Base-by-base conservation (phyloP, 1,284 basidiomycete species). In the Ustilago esculenta region DNA sequence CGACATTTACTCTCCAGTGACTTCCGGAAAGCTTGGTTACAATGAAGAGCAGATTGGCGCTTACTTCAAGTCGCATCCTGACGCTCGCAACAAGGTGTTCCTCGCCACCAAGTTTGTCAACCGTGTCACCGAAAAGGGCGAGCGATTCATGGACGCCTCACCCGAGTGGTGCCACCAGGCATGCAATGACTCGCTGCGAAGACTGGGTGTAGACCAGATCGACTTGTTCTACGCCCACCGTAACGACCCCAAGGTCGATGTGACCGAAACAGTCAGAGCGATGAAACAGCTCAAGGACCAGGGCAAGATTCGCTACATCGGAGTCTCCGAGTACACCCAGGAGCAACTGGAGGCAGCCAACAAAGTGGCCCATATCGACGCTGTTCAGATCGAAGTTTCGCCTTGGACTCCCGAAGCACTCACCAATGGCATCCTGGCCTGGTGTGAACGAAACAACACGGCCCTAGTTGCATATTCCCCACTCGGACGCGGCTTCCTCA, bases 221-320 rank as follows among this genome's bases (percentile, higher is more conserved):
- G 83, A 84, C 59, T 70, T 84, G 20, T 84, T 82, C 75, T 84
- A 84, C 61, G 70, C 82, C 9, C 83, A 85, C 59, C 77, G 84
- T 21, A 58, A 69, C 10, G 63, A 53, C 25, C 47, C 55, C n/a
- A 88, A 89, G 43, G 87, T 86, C 2, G 44, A 53, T 29, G 86
- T 90, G 75, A 87, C 87, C 70, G 88, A 90, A 83, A 92, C 91
- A 12, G 92, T 90, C 88, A 75, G 81, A 32, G 90, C 86, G 8
- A 86, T 92, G 86, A 91, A 92, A 81, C 85, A 86, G 69, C 85
- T 92, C 48, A 88, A 88, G 45, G 89, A 90, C 61, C 85, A 85
- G 39, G 88, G 88, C 15, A 80, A 89, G 48, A 87, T 84, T 4
- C 90, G 87, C 84, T 90, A 90, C 82, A 90, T 93, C 65, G 92